phyloP scores from a whole-genome alignment of 495 filamentous ascomycete genomes.

The Trichoderma erinaceum region DNA sequence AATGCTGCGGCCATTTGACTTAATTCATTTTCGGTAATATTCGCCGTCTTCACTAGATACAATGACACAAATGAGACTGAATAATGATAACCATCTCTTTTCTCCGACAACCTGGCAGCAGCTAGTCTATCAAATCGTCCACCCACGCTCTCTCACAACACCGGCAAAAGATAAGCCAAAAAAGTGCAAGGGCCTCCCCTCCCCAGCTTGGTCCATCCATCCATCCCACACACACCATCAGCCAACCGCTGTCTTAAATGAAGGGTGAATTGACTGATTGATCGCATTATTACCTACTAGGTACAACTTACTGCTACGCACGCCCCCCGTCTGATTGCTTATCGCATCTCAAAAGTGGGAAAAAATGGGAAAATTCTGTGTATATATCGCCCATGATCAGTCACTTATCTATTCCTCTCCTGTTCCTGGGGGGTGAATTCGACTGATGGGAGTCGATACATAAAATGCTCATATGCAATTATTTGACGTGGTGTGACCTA shows the following conservation, averaged over 20 bases:
- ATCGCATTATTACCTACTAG: not conserved
- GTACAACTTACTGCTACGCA: not conserved
- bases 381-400: not conserved
- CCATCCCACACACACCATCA: not conserved
- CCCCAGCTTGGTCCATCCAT: not conserved
- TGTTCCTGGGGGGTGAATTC: not conserved
- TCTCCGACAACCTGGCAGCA: not conserved
- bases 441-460: not conserved
- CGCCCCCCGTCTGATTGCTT: not conserved
- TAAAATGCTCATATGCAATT: not conserved
- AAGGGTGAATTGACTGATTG: not conserved
- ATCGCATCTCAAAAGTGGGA: conserved; percentile 1
- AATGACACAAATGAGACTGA: not conserved
- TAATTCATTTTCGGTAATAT: not conserved
- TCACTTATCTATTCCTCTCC: too few species aligned
- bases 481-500: not conserved
- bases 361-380: not conserved
- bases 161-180: not conserved
- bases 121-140: not conserved
- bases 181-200: not conserved
- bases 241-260: not conserved
- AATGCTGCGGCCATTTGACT: not conserved
- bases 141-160: not conserved
- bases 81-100: not conserved
- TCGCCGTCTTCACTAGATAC: not conserved